Evolutionary conservation across 805 yeast genomes (phyloP).

Genomic region (Ogataea salicorniae): DNA sequence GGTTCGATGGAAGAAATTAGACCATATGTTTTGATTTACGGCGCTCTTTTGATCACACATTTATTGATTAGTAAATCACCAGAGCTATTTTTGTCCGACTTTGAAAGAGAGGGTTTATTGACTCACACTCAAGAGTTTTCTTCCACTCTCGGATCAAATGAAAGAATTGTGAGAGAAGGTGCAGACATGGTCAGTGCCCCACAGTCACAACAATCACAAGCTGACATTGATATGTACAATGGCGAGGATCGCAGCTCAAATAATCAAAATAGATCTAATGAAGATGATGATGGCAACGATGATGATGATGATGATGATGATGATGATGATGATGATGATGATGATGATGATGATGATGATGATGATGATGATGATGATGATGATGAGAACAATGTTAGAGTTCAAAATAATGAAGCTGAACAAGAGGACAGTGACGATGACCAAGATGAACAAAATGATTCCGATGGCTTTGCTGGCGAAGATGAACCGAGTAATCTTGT

Average conservation of each 20-base stretch:
- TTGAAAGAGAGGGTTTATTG: constrained; percentile 72
- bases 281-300: constrained; percentile 9
- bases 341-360: constrained; percentile 18
- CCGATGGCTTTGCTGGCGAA: constrained; percentile 1
- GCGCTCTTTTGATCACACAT: constrained; percentile 46
- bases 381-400: constrained; percentile 19
- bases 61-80: constrained; percentile 41
- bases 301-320: constrained; percentile 14
- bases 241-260: neutral
- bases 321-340: constrained; percentile 15
- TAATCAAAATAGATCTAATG: neutral
- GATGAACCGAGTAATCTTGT: constrained; percentile 11
- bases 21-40: constrained; percentile 41
- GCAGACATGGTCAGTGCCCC: neutral
- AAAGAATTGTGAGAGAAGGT: constrained; percentile 8
- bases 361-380: constrained; percentile 19
- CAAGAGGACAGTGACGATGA: constrained; percentile 23
- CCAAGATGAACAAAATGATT: neutral
- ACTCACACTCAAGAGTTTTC: constrained; percentile 40
- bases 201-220: neutral
- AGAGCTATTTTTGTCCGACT: constrained; percentile 37
- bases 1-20: constrained; percentile 17
- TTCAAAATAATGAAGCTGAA: constrained; percentile 17
- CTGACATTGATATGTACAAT: constrained; percentile 4
- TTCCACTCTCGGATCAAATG: constrained; percentile 19